Evolutionary conservation across 83 land plant genomes (phyloP), one percentile per base, ranked within the genome.

Genomic region (Picea mariana): DNA sequence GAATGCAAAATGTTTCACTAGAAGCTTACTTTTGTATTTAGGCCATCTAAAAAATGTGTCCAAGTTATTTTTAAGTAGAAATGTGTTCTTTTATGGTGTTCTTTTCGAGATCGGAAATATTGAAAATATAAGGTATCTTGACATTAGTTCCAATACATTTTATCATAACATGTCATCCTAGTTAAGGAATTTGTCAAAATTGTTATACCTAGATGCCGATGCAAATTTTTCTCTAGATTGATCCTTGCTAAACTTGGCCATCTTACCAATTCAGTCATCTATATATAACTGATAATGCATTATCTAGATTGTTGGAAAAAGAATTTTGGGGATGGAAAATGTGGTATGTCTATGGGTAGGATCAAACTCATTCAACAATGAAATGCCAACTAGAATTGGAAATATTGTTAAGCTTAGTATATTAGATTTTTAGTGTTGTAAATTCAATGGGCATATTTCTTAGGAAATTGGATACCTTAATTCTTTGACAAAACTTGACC

Each of bases 401-500:
- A 87, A 86, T 66, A 72, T 89, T 58, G 79, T 65, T 38, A 47
- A 79, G 15, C 86, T 92, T 1, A 44, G 81, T 75, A 34, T 63
- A 21, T 81, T 92, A 67, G 4, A 44, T 23, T 49, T 87, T 27
- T 73, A 62, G 55, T 67, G 24, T 24, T 85, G 83, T 78, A 75
- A 79, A 47, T 69, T 92, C n/a, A 66, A 73, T 40, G 92, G 94
- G 27, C 69, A 60, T 1, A 18, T 92, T 23, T 92, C 90, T 27
- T 62, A 64, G 31, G 82, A 78, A 23, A 75, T 92, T 1, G 81
- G 87, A 5, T 38, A 77, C 62, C 80, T 92, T 34, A 75, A 17
- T 8, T 75, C 13, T 4, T 55, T 92, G 80, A 82, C 73, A 15
- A 63, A 42, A 52, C 75, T 92, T 21, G 87, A 88, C 52, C 82